Evolutionary conservation across 192 early-diverging fungal genomes (phyloP).

Genomic region (Gaertneriomyces sp.): DNA sequence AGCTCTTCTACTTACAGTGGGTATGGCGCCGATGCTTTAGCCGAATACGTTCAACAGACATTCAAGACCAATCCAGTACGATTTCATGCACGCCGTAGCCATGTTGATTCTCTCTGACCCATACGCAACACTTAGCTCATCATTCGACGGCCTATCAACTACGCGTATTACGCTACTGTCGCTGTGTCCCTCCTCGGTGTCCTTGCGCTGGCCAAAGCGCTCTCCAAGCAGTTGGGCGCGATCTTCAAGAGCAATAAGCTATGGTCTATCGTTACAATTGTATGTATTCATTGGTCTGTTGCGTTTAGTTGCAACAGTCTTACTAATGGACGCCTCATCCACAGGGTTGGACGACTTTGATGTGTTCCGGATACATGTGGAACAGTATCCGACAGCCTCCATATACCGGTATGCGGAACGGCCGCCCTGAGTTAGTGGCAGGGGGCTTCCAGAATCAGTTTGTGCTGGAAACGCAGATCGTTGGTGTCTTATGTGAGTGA

Average conservation of each 20-base stretch:
- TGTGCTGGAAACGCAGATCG: conserved; percentile 68
- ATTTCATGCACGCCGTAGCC: neutral
- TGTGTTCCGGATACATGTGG: conserved; percentile 83
- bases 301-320: neutral
- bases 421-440: conserved; percentile 58
- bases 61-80: conserved; percentile 35
- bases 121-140: conserved; percentile 24
- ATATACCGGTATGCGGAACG: conserved; percentile 53
- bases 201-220: conserved; percentile 16
- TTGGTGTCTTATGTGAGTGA: conserved; percentile 65
- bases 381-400: conserved; percentile 76
- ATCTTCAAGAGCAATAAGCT: conserved; percentile 35
- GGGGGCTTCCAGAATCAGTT: conserved; percentile 66
- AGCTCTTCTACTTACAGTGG: conserved; percentile 42
- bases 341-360: conserved; percentile 59
- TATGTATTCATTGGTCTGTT: neutral
- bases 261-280: conserved; percentile 22
- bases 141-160: conserved; percentile 58
- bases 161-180: conserved; percentile 38
- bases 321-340: neutral
- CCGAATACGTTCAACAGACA: conserved; percentile 47
- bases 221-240: conserved; percentile 31
- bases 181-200: conserved; percentile 20
- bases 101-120: neutral
- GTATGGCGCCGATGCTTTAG: conserved; percentile 61